phyloP scores from a whole-genome alignment of 2,329 filamentous ascomycete genomes.

The Coniella vitis region DNA sequence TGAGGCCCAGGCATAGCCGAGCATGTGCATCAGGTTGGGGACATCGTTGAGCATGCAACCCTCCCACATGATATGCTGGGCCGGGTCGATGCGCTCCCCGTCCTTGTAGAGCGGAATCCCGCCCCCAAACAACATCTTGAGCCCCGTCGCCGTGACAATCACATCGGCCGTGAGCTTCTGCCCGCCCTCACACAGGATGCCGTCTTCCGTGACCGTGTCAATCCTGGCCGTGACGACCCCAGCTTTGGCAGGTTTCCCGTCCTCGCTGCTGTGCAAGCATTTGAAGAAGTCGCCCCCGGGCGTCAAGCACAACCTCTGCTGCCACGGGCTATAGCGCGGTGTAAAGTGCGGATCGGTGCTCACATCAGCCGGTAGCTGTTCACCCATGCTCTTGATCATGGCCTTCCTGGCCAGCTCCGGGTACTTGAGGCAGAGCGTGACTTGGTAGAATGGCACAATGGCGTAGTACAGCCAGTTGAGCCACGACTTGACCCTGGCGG shows the following conservation, averaged over 20 bases:
- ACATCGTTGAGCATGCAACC: conserved; percentile 54
- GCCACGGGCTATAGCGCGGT: conserved; percentile 39
- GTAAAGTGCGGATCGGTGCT: conserved; percentile 33
- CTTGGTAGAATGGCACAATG: background rate
- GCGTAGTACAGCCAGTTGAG: conserved; percentile 27
- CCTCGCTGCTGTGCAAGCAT: conserved; percentile 23
- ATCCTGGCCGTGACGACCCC: conserved; percentile 41
- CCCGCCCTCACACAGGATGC: conserved; percentile 38
- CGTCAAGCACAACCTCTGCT: conserved; percentile 60
- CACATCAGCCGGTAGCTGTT: conserved; percentile 49
- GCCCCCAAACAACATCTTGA: conserved; percentile 8
- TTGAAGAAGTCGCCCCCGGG: conserved; percentile 40
- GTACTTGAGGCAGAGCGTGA: conserved; percentile 45
- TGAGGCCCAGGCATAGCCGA: conserved; percentile 53
- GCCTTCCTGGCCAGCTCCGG: conserved; percentile 56
- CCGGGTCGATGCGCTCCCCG: background rate
- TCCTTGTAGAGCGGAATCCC: conserved; percentile 5
- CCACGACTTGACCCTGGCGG: conserved; percentile 30
- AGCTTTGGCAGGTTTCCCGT: conserved; percentile 27
- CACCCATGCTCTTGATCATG: conserved; percentile 49
- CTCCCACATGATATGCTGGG: conserved; percentile 38
- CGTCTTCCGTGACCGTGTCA: conserved; percentile 33
- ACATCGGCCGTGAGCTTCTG: conserved; percentile 47
- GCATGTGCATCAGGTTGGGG: conserved; percentile 51
- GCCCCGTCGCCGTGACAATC: conserved; percentile 59